Evolutionary conservation across 805 yeast species (phyloP), one percentile per base, ranked within the genome.

Genomic region (Grigorovia transvaalensis): DNA sequence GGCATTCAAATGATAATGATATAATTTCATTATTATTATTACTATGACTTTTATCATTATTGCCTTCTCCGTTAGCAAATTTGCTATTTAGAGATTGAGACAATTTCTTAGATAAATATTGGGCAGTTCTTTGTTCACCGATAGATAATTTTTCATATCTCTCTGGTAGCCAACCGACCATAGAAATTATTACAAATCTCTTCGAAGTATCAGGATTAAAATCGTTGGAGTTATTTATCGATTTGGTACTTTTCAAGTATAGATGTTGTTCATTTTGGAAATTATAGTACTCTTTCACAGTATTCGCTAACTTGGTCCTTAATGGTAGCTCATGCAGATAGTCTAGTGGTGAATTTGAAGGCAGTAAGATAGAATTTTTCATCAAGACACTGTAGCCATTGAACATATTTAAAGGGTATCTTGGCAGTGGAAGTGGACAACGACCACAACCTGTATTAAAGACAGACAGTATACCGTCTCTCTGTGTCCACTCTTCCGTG

Each of bases 231-330:
- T 30, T 40, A 8, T 29, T 13, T 30, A 35, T 17, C 12, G 30
- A 12, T 12, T 59, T 57, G 17, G 8, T 7, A 38, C 17, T 38
- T 49, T 66, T 69, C 29, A 71, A 40, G 51, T 73, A 73, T 0
- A 72, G 48, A 57, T 73, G 77, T 15, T 55, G 58, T 44, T 70
- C 74, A 29, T 63, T 59, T 4, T 66, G 66, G 45, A 55, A 71
- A 52, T 70, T 69, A 51, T 72, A 73, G 53, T 73, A 69, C 15
- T 70, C 54, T 54, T 65, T 69, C 19, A 69, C 55, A 1, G 71
- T 67, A 15, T 65, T 59, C 5, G 71, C 65, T 6, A 70, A 54
- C 48, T 67, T 69, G 3, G 74, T 72, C 51, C 56, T 57, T 9
- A 59, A 42, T 1, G 74, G 67, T 35, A 66, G 61, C 12, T 56